A percentile compares a stretch with the other conserved stretches of the same genome.
Conservation (phyloP, 2,329 filamentous ascomycete species). For the Aspergillus pseudonomiae region DNA sequence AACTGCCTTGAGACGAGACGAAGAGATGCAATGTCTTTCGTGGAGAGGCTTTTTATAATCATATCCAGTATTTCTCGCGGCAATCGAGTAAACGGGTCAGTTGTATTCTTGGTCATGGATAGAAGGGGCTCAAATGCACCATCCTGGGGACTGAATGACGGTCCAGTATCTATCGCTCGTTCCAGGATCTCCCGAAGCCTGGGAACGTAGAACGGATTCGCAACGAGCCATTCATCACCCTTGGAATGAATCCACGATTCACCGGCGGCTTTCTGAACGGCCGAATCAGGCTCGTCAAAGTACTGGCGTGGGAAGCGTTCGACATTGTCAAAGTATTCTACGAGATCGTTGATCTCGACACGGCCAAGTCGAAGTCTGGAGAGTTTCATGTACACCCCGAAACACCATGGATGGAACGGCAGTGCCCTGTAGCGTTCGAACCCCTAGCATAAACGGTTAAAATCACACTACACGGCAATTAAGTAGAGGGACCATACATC, state of each 20-base stretch:
- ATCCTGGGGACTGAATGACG: background rate
- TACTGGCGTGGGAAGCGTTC: background rate
- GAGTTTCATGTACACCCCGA: background rate
- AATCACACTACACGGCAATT: no score
- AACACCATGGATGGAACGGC: conserved; percentile 8
- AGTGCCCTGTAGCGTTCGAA: background rate
- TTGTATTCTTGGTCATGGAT: background rate
- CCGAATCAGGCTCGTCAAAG: background rate
- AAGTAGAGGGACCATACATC: background rate
- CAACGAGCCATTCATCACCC: conserved; percentile 1
- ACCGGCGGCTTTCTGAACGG: background rate
- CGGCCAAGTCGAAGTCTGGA: background rate
- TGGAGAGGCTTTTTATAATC: background rate
- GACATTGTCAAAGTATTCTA: background rate
- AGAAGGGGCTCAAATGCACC: background rate
- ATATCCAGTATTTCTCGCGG: background rate
- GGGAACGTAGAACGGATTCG: conserved; percentile 9
- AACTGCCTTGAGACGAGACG: background rate
- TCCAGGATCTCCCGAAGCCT: background rate
- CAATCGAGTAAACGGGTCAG: background rate
- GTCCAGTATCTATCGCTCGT: background rate
- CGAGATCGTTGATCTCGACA: background rate
- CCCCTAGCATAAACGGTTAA: no score
- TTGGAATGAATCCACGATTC: background rate
- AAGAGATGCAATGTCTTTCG: background rate